Base-by-base conservation (phyloP, 192 early-diverging fungal genomes). In the Entomortierella beljakovae region DNA sequence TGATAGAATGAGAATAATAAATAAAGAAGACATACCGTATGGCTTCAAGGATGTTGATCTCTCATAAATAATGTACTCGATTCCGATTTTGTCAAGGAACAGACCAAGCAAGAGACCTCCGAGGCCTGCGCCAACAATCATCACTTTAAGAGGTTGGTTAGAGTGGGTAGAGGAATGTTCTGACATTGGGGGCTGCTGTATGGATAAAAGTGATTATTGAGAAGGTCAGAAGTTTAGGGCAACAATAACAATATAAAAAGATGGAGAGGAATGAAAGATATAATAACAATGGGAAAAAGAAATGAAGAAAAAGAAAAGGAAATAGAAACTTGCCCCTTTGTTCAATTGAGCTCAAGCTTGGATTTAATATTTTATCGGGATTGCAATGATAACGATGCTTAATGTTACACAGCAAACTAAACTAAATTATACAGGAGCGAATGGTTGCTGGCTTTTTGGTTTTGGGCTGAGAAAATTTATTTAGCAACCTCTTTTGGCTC, bases 31-130 rank as follows among this genome's bases (percentile, higher is more conserved):
- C 37, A 31, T 61, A 72, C 70, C 70, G 3, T 57, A 40, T 15
- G 53, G 70, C 70, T 72, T 72, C 9, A 64, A 22, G 2, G 33
- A 25, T 4, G 18, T 18, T 1, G 48, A 35, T 6, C 71, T 62
- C 51, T 74, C 71, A 74, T 55, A 61, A 40, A 74, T 66, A 1
- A 50, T 48, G 33, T 74, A 74, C 7, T 48, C 42, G 28, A 74
- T 26, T 4, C 46, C 61, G 1, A 57, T 49, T 16, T 37, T 59
- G 9, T 66, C 63, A 13, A 74, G 71, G 0, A 74, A 25, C 3
- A 61, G 6, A 7, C 37, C 71, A 7, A 74, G 57, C 20, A 51
- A 37, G 0, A 74, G 43, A 2, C 71, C 71, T 7, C 57, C 71
- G 0, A 74, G 28, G 4, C 71, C 63, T 10, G 71, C 71, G 2